Percentiles rank a stretch among this genome's conserved stretches.
These are phyloP conservation scores for Pseudofabraea citricarpa DNA, from an alignment of 2,329 filamentous ascomycete species.

Conservation along the genomic window DNA sequence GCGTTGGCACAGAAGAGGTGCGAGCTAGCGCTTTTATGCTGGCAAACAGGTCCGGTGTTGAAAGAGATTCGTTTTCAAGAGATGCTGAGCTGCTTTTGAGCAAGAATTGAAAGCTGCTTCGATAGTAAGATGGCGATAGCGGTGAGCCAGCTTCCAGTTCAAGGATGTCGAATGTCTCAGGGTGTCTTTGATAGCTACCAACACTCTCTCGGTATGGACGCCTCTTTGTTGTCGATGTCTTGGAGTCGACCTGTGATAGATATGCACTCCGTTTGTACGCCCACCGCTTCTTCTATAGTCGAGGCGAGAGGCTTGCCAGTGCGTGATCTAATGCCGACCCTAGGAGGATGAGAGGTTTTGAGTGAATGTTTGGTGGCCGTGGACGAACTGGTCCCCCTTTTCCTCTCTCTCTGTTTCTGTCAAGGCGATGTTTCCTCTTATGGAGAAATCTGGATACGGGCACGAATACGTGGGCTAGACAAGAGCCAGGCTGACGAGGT, in stretches of 20 bases:
- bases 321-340: background rate
- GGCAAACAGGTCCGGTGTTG: constrained; percentile 21
- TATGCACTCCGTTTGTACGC: constrained; percentile 40
- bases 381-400: too few relatives aligned
- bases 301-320: constrained; percentile 35
- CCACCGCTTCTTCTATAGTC: constrained; percentile 42
- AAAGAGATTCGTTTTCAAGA: constrained; percentile 14
- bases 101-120: constrained; percentile 18
- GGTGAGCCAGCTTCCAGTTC: constrained; percentile 20
- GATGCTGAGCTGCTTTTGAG: constrained; percentile 15
- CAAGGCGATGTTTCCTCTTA: background rate
- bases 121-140: constrained; percentile 17
- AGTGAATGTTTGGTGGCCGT: too few relatives aligned
- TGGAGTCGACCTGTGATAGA: constrained; percentile 36
- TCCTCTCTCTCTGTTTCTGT: background rate
- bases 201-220: constrained; percentile 34
- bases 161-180: constrained; percentile 13
- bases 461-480: background rate
- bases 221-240: constrained; percentile 45
- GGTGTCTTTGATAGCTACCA: constrained; percentile 19
- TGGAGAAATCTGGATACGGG: background rate
- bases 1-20: constrained; percentile 14
- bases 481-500: constrained; percentile 9
- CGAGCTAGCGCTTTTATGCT: constrained; percentile 16
- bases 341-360: background rate